Conservation (phyloP, 2,329 filamentous ascomycete genomes). For the Drechslerella coelobrocha region DNA sequence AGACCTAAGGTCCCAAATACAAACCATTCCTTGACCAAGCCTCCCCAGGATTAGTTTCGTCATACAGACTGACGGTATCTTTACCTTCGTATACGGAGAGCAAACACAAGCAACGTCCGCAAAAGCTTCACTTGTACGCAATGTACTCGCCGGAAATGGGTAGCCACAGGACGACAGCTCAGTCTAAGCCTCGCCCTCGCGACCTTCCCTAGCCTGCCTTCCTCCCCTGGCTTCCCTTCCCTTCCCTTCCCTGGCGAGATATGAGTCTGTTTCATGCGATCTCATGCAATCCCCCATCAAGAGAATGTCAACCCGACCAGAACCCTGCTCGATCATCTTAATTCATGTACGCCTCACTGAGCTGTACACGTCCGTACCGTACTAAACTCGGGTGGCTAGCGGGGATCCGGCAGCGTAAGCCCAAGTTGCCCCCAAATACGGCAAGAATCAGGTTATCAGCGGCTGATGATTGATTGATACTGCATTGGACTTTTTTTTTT, state of each 20-base stretch:
- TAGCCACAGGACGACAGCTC: conserved; percentile 37
- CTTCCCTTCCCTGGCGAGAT: conserved; percentile 10
- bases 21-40: not conserved
- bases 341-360: conserved; percentile 2
- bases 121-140: too few relatives aligned
- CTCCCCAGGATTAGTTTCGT: not conserved
- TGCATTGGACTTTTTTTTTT: not conserved
- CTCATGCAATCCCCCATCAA: conserved; percentile 49
- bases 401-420: too few relatives aligned
- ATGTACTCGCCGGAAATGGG: conserved; percentile 49
- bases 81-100: too few relatives aligned
- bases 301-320: conserved; percentile 46
- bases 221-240: not conserved
- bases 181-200: conserved; percentile 32
- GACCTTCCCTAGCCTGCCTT: not conserved
- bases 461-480: conserved; percentile 3
- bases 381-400: too few relatives aligned
- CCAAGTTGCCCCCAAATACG: not conserved
- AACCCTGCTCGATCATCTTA: conserved; percentile 1
- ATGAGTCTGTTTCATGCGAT: conserved; percentile 45
- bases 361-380: too few relatives aligned
- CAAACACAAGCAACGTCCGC: too few relatives aligned
- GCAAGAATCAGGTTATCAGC: conserved; percentile 38
- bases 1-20: not conserved
- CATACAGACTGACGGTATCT: too few relatives aligned